Conservation (phyloP, 345 rosid genomes). For the Corchorus capsularis region DNA sequence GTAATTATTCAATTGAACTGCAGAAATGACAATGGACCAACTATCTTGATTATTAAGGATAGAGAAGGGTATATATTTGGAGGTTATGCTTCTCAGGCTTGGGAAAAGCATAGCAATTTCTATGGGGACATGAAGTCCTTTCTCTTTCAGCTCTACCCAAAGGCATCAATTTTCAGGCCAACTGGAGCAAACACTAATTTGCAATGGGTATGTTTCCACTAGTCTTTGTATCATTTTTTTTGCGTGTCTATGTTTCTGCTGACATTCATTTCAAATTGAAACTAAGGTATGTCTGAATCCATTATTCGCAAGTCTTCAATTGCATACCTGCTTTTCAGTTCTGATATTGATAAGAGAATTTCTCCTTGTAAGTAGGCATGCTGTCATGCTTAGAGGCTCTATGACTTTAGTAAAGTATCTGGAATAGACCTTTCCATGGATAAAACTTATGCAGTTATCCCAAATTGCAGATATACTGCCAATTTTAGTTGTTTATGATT, state of each 20-base stretch:
- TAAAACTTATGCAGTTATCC: slow-evolving; percentile 2
- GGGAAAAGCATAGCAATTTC: slow-evolving; percentile 84
- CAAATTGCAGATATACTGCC: background rate
- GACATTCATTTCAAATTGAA: background rate
- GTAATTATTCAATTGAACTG: slow-evolving; percentile 41
- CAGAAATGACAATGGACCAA: slow-evolving; percentile 66
- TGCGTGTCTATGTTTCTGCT: slow-evolving; percentile 46
- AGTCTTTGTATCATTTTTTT: background rate
- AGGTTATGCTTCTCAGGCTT: slow-evolving; percentile 92
- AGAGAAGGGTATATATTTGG: slow-evolving; percentile 76
- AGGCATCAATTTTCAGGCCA: slow-evolving; percentile 70
- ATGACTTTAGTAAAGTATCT: background rate
- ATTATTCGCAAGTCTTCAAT: background rate
- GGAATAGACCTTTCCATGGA: slow-evolving; percentile 1
- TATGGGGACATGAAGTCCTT: slow-evolving; percentile 94
- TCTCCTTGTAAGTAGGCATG: slow-evolving; percentile 8
- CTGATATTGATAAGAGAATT: background rate
- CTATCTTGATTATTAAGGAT: slow-evolving; percentile 76
- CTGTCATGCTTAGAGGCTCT: background rate
- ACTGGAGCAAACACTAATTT: slow-evolving; percentile 82
- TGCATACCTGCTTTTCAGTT: background rate
- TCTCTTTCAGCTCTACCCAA: slow-evolving; percentile 79
- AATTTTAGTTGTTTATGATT: background rate
- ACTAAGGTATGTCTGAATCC: background rate
- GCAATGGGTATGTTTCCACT: slow-evolving; percentile 73